Evolutionary conservation across 495 filamentous ascomycete genomes (phyloP), one percentile per base, ranked within the genome.

Genomic region (Annulohypoxylon stygium): DNA sequence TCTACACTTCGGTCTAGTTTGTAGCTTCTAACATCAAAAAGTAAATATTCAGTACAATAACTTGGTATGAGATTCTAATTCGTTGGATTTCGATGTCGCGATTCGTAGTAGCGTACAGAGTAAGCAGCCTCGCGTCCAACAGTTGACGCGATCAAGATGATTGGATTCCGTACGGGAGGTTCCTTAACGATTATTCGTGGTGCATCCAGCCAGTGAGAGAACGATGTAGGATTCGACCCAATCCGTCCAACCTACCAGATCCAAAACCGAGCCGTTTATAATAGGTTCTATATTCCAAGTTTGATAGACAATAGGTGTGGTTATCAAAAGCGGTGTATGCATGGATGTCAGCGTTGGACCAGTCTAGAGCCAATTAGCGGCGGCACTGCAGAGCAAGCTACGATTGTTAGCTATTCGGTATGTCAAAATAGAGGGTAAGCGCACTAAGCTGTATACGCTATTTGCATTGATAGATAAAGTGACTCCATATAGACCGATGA

Each of bases 381-480:
- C 51, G 8, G 39, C 47, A 36, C 20, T 18, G 20, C 48, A 51
- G 18, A 23, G 11, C 14, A 63, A 61, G 26, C 48, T 59, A 53
- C 67, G 55, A 61, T 58, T 53, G 33, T 63, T 60, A 41, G 61
- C 54, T 57, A 58, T 55, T 55, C 33, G 57, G 53, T 65, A 71
- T 68, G 55, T 75, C 33, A 57, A 70, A 74, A 75, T 67, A 75
- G 63, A 68, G 53, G 36, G 37, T 75, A 65, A 61, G 63, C 72
- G 25, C 69, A 66, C 58, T 61, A 75, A 45, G 55, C 33, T 50
- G 41, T 61, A 57, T 48, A 69, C 47, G 63, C 53, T 55, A 39
- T 54, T 37, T 58, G 67, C 57, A 64, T 48, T 50, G 18, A 54
- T 59, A 64, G 30, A 30, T 30, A 30, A 30, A 62, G 62, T 43